Evolutionary conservation across 768 basidiomycete genomes (phyloP), one percentile per base, ranked within the genome.

Genomic region (Leucogyrophana mollusca): DNA sequence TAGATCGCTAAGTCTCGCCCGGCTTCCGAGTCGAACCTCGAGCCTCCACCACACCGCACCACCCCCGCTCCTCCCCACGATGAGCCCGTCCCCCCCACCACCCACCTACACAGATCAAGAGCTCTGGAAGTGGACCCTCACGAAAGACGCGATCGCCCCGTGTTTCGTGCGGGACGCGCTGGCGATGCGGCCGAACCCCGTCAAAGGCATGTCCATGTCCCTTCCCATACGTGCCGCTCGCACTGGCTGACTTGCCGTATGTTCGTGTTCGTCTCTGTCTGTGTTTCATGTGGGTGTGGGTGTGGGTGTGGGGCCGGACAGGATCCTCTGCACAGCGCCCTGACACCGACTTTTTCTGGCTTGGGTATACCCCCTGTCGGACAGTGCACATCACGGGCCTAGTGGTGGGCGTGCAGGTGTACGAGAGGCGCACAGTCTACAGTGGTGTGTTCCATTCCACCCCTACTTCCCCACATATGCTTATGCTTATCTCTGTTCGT

Each of bases 281-380:
- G n/a, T n/a, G n/a, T n/a, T n/a, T n/a, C n/a, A n/a, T n/a, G n/a
- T n/a, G n/a, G n/a, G n/a, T n/a, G n/a, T n/a, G n/a, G n/a, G n/a
- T n/a, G n/a, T n/a, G n/a, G n/a, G n/a, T n/a, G n/a, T n/a, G n/a
- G 9, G 21, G 22, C n/a, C n/a, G n/a, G n/a, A n/a, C n/a, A n/a
- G n/a, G n/a, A n/a, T n/a, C 16, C 40, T 34, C n/a, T 25, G 4
- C 11, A 4, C 8, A 32, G 22, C 24, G 25, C 51, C 9, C 36
- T 83, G 84, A 68, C 9, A 53, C 59, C 27, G 83, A 87, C 46
- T 86, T 81, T 52, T 89, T 74, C 60, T 84, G 85, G 84, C 65
- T 91, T 11, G 85, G 85, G 9, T 66, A 80, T 14, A 72, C 85
- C 1, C 89, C 89, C 3, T 90, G 87, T 61, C 71, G 87, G 11